Base-by-base conservation (phyloP, 2,329 filamentous ascomycete species). In the Lecanicillium sp. region DNA sequence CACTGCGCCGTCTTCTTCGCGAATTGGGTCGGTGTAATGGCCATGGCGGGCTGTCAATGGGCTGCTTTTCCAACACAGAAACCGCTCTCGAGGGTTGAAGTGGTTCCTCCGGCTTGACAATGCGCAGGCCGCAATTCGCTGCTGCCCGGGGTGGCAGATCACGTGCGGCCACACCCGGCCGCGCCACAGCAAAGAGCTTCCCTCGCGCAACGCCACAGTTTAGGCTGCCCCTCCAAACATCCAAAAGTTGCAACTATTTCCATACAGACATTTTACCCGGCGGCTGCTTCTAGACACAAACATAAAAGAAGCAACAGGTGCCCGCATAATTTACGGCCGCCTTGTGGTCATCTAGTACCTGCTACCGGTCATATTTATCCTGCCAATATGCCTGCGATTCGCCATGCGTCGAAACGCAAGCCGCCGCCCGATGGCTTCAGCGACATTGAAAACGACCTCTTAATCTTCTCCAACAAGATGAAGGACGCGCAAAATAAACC, bases 401-500 rank as follows among this genome's bases (percentile, higher is more conserved):
- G 87, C 41, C 81, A 82, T 49, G 72, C 79, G 33, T 81, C 79
- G 46, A 86, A 84, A 64, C 77, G 81, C 57, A 92, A 90, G 69
- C 79, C 86, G 37, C 86, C 87, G 33, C 87, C 87, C 37, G 84
- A 86, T 39, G 87, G 87, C 61, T 94, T 92, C 69, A 79, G 81
- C 56, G 87, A 94, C 58, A 87, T 94, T 61, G 86, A 90, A 61
- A 83, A 88, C 57, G 87, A 87, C 51, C 79, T 92, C 30, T 76
- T 92, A 51, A 81, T 89, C 54, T 92, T 92, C 66, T 69, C 74
- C 54, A 90, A 89, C 72, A 88, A 89, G 70, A 90, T 94, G 85
- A 92, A 90, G 64, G 87, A 94, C 57, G 92, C 92, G 37, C 88
- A 96, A 59, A 94, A 94, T 63, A 84, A 88, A 34, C 82, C 87